These are phyloP conservation scores for Erucastrum elatum DNA, from an alignment of 345 rosid species.

Conservation along the genomic window DNA sequence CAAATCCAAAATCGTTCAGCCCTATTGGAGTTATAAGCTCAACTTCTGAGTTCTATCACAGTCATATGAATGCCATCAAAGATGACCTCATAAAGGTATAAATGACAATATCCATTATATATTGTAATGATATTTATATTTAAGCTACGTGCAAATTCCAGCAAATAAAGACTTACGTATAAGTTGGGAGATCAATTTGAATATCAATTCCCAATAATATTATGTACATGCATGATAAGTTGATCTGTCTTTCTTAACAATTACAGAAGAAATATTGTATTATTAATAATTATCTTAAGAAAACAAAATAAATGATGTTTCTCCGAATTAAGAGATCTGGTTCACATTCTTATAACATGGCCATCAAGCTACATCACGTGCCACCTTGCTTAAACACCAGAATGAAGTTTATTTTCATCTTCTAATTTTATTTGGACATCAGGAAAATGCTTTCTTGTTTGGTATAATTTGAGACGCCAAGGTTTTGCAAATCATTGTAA, in stretches of 20 bases:
- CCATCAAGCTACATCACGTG: constrained; percentile 25
- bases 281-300: not conserved
- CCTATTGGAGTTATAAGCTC: not conserved
- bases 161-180: not conserved
- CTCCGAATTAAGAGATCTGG: constrained; percentile 37
- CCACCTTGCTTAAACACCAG: constrained; percentile 30
- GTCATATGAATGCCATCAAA: too few species aligned
- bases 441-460: not conserved
- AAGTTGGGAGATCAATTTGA: not conserved
- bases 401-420: not conserved
- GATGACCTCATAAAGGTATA: too few species aligned
- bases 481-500: not conserved
- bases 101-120: too few species aligned
- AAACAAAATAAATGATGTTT: not conserved
- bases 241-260: constrained; percentile 30
- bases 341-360: constrained; percentile 20
- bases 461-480: constrained; percentile 10
- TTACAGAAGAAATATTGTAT: not conserved
- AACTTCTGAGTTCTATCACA: not conserved
- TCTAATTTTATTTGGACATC: not conserved
- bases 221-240: not conserved
- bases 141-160: not conserved
- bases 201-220: not conserved
- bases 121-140: not conserved
- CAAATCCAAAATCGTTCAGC: not conserved